Evolutionary conservation across 2,329 filamentous ascomycete species (phyloP).

Genomic region (Alternaria burnsii): DNA sequence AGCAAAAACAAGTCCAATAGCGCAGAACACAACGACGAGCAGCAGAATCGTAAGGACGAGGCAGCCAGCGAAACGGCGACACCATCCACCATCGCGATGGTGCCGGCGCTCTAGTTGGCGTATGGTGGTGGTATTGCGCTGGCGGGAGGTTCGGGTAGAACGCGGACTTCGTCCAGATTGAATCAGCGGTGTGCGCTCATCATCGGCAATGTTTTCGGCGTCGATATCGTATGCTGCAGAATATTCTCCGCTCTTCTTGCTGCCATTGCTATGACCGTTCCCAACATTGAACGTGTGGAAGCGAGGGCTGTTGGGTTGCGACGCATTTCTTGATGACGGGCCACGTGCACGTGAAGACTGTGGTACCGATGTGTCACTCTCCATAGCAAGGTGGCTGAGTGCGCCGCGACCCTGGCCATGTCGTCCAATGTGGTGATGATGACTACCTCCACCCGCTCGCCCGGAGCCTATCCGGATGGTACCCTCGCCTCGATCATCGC

Average conservation of each 20-base stretch:
- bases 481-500: constrained; percentile 52
- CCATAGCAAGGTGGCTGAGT: constrained; percentile 71
- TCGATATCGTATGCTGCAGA: constrained; percentile 80
- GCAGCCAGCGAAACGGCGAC: constrained; percentile 82
- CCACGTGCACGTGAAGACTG: constrained; percentile 71
- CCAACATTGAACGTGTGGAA: constrained; percentile 58
- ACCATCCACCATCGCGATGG: constrained; percentile 61
- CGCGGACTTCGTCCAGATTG: constrained; percentile 69
- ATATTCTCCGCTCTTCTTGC: constrained; percentile 68
- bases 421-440: constrained; percentile 82
- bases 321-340: constrained; percentile 67
- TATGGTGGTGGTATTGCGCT: constrained; percentile 64
- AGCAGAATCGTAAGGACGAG: constrained; percentile 84
- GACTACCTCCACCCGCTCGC: constrained; percentile 66
- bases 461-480: constrained; percentile 53
- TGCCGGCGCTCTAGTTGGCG: constrained; percentile 78
- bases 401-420: constrained; percentile 76
- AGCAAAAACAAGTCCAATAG: constrained; percentile 87
- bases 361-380: constrained; percentile 69
- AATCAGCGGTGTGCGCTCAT: constrained; percentile 87
- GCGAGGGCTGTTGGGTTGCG: constrained; percentile 73
- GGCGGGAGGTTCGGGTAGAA: constrained; percentile 54
- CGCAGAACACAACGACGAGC: constrained; percentile 81
- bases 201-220: constrained; percentile 79
- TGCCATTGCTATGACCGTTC: constrained; percentile 45